Evolutionary conservation across 2,329 filamentous ascomycete species (phyloP).

Genomic region (Penicillium sp.): DNA sequence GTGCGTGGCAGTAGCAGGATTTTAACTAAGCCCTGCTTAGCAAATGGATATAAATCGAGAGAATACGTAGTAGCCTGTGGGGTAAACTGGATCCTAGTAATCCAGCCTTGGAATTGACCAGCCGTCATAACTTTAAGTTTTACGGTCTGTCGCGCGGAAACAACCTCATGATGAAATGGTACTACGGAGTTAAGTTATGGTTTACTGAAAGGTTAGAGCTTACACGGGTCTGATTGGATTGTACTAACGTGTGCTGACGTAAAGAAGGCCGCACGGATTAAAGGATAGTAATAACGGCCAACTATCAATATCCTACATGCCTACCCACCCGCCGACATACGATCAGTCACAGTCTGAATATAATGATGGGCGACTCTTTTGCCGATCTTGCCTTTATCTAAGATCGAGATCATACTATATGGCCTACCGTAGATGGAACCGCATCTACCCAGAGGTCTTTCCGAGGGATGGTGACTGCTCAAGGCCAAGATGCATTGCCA

Average conservation of each 20-base stretch:
- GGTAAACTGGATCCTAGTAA: too few relatives aligned
- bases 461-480: neutral
- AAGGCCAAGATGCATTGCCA: neutral
- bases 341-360: neutral
- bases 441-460: neutral
- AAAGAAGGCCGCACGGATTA: neutral
- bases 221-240: neutral
- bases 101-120: neutral
- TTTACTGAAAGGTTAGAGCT: neutral
- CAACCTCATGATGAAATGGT: neutral
- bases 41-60: too few relatives aligned
- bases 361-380: neutral
- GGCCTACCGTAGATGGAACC: neutral
- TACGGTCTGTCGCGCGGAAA: too few relatives aligned
- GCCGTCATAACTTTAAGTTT: neutral
- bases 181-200: neutral
- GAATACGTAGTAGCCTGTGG: neutral
- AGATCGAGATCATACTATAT: neutral
- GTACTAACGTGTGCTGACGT: neutral
- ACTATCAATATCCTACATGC: neutral
- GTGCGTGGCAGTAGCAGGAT: too few relatives aligned
- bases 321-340: neutral
- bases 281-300: neutral
- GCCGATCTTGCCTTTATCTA: neutral
- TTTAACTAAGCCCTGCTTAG: too few relatives aligned